These are phyloP conservation scores for Tolypocladium guangdongense DNA, from an alignment of 2,329 filamentous ascomycete genomes.

Conservation along the genomic window DNA sequence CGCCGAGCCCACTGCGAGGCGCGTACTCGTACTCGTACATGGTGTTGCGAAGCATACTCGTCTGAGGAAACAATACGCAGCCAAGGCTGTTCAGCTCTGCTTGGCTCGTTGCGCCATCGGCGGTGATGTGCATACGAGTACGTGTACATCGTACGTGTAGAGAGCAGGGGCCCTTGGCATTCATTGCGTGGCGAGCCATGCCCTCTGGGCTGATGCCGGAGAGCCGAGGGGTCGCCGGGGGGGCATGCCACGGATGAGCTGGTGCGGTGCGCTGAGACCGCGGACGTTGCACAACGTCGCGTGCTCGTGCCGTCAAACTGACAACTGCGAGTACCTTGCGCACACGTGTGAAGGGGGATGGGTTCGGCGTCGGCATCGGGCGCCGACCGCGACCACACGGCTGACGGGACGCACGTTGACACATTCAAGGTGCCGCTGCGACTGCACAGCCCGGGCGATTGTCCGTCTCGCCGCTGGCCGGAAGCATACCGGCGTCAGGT, in stretches of 20 bases:
- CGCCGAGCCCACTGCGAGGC: too few species aligned
- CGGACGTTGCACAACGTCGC: too few species aligned
- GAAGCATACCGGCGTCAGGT: too few species aligned
- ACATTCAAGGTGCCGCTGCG: not conserved
- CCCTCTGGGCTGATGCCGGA: not conserved
- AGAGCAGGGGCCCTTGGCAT: not conserved
- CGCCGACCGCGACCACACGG: too few species aligned
- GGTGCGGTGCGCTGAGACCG: too few species aligned
- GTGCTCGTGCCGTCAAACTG: not conserved
- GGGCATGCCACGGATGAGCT: too few species aligned
- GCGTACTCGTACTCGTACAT: too few species aligned
- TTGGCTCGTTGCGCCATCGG: not conserved
- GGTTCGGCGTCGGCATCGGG: too few species aligned
- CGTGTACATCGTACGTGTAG: too few species aligned
- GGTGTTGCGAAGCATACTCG: not conserved
- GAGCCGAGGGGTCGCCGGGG: not conserved
- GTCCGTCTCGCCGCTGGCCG: not conserved
- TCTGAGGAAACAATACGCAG: not conserved
- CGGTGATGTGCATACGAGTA: not conserved
- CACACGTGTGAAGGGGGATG: not conserved
- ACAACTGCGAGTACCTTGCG: not conserved
- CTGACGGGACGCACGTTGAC: too few species aligned
- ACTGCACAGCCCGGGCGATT: not conserved
- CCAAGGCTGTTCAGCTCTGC: not conserved
- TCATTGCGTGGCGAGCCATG: not conserved